These are phyloP conservation scores for Calonectria fujianensis DNA, from an alignment of 2,329 filamentous ascomycete species.

Conservation along the genomic window DNA sequence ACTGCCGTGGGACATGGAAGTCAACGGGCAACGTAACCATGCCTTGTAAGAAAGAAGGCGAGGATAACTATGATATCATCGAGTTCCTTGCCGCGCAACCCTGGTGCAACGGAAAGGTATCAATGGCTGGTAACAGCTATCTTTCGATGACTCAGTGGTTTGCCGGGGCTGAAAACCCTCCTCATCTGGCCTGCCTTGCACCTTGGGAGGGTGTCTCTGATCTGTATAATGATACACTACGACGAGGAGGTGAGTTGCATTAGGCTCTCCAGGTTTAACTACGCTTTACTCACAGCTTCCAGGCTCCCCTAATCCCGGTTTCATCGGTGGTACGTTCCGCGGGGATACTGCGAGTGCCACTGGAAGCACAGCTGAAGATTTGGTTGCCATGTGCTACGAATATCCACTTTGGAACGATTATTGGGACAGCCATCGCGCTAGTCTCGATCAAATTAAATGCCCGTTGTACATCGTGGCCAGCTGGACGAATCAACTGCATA, in stretches of 20 bases:
- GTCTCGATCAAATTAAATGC: background rate
- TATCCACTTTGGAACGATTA: slow-evolving; percentile 14
- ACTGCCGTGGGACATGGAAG: slow-evolving; percentile 6
- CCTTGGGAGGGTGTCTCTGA: slow-evolving; percentile 2
- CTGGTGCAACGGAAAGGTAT: slow-evolving; percentile 4
- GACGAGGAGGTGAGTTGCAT: background rate
- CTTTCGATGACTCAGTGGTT: slow-evolving; percentile 14
- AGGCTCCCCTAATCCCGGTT: slow-evolving; percentile 4
- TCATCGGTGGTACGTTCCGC: background rate
- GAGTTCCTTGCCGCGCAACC: slow-evolving; percentile 1
- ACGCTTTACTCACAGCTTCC: background rate
- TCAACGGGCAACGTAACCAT: slow-evolving; percentile 1
- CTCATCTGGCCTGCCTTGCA: slow-evolving; percentile 5
- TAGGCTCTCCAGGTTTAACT: background rate
- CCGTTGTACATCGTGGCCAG: slow-evolving; percentile 2
- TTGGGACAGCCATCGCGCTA: slow-evolving; percentile 4
- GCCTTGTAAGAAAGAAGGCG: slow-evolving; percentile 2
- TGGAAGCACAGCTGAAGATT: background rate
- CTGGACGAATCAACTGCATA: slow-evolving; percentile 7
- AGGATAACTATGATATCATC: slow-evolving; percentile 7
- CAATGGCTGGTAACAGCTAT: slow-evolving; percentile 14
- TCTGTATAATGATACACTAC: slow-evolving; percentile 1
- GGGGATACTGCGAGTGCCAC: background rate
- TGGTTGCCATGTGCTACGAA: slow-evolving; percentile 12
- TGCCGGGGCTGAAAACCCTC: slow-evolving; percentile 11